phyloP scores from a whole-genome alignment of 208 protist species.

The Angomonas desouzai region DNA sequence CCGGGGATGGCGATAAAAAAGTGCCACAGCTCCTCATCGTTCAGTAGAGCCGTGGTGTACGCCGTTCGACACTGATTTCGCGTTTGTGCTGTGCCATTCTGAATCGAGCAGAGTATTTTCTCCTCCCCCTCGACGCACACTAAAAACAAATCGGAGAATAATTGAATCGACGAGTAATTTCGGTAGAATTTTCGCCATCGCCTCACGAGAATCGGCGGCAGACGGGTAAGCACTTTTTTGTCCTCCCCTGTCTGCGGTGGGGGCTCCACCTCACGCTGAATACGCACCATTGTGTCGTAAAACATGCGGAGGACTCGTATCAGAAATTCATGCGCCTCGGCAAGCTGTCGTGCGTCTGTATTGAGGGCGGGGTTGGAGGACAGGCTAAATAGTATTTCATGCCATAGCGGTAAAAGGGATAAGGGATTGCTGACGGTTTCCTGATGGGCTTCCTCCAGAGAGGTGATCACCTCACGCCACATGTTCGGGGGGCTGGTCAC shows the following conservation, averaged over 20 bases:
- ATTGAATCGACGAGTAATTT: slow-evolving; percentile 22
- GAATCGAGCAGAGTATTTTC: slow-evolving; percentile 8
- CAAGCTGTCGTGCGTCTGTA: background rate
- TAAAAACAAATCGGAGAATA: slow-evolving; percentile 28
- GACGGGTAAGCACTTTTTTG: slow-evolving; percentile 15
- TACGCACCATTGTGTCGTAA: slow-evolving; percentile 5
- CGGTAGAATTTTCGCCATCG: slow-evolving; percentile 30
- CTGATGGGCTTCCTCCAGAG: background rate
- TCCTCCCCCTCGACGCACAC: slow-evolving; percentile 13
- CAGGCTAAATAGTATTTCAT: slow-evolving; percentile 46
- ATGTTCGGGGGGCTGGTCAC: background rate
- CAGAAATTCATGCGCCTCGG: background rate
- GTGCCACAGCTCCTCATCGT: slow-evolving; percentile 47
- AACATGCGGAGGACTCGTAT: background rate
- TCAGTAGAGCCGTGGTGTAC: slow-evolving; percentile 29
- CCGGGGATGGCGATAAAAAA: slow-evolving; percentile 53
- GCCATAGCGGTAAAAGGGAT: slow-evolving; percentile 34
- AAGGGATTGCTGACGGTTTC: background rate
- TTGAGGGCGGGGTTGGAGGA: slow-evolving; percentile 14
- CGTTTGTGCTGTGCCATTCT: background rate
- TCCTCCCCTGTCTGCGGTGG: background rate
- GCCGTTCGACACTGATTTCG: background rate
- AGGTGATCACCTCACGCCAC: background rate
- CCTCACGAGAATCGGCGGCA: slow-evolving; percentile 35
- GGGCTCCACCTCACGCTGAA: background rate